A percentile compares a stretch with the other conserved stretches of the same genome.
These are phyloP conservation scores for Begonia fuchsioides DNA, from an alignment of 306 rosid genomes.

Conservation along the genomic window DNA sequence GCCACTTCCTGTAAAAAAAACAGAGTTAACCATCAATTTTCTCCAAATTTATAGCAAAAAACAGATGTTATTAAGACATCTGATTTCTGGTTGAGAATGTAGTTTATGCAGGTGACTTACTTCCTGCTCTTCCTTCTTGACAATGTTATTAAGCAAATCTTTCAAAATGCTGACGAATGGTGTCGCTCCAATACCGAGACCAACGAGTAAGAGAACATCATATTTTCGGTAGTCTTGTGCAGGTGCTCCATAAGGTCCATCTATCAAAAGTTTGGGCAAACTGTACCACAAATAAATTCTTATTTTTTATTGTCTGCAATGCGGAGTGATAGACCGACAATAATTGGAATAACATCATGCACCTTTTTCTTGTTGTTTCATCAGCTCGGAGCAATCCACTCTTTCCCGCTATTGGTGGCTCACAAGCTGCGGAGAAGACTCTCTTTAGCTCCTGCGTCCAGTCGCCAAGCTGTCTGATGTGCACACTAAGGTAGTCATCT, in stretches of 20 bases:
- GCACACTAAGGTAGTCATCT: conserved; percentile 95
- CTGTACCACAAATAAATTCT: conserved; percentile 23
- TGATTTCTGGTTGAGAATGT: too few relatives aligned
- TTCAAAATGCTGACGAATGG: conserved; percentile 94
- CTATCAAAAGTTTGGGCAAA: conserved; percentile 86
- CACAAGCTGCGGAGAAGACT: conserved; percentile 84
- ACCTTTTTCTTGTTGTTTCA: conserved; percentile 92
- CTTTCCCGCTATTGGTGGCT: conserved; percentile 84
- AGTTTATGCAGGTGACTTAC: conserved; percentile 33
- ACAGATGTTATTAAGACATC: too few relatives aligned
- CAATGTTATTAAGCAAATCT: conserved; percentile 82
- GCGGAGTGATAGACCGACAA: background rate
- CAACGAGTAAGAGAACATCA: conserved; percentile 87
- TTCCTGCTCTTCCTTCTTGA: conserved; percentile 90
- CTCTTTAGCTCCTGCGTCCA: conserved; percentile 98
- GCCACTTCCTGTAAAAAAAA: conserved; percentile 45
- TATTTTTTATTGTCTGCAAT: background rate
- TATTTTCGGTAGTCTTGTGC: conserved; percentile 88
- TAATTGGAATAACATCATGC: background rate
- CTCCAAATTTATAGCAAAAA: background rate
- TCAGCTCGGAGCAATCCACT: conserved; percentile 97
- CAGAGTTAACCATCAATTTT: background rate
- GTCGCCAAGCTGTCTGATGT: conserved; percentile 96
- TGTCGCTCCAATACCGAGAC: conserved; percentile 98
- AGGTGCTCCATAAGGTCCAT: conserved; percentile 97